phyloP scores from a whole-genome alignment of 352 stramenopile genomes.

The Pythium phragmitis region DNA sequence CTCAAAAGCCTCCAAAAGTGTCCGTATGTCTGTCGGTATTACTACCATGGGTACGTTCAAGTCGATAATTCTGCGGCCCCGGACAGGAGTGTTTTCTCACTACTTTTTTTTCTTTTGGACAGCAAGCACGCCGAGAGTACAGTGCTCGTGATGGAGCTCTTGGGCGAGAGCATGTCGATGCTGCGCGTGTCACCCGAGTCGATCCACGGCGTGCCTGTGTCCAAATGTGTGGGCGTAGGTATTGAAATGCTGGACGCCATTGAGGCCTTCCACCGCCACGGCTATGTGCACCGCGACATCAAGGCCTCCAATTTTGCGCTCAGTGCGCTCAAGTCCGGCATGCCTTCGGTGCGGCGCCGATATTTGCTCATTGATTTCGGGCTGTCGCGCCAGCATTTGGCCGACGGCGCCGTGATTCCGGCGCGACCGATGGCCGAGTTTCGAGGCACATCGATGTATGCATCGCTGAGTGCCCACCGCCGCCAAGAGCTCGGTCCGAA shows the following conservation, averaged over 20 bases:
- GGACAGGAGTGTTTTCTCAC: too few species aligned
- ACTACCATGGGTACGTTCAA: conserved; percentile 62
- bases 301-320: conserved; percentile 90
- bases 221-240: conserved; percentile 68
- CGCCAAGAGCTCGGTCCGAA: conserved; percentile 79
- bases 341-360: conserved; percentile 20
- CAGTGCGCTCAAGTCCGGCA: conserved; percentile 40
- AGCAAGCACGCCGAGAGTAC: conserved; percentile 84
- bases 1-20: conserved; percentile 85
- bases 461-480: conserved; percentile 79
- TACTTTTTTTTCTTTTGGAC: not conserved
- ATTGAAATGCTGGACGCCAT: conserved; percentile 89
- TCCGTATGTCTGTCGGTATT: conserved; percentile 81
- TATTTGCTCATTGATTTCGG: conserved; percentile 89
- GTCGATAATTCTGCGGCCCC: too few species aligned
- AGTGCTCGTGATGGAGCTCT: conserved; percentile 86
- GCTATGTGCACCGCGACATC: conserved; percentile 88
- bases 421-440: conserved; percentile 74
- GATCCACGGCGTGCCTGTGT: conserved; percentile 72
- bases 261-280: conserved; percentile 81
- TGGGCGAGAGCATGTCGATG: conserved; percentile 90
- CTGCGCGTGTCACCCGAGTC: conserved; percentile 75
- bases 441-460: conserved; percentile 88
- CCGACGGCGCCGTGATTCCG: conserved; percentile 61
- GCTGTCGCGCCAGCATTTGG: conserved; percentile 73